Base-by-base conservation (phyloP, 768 basidiomycete genomes). In the Mycena sanguinolenta region DNA sequence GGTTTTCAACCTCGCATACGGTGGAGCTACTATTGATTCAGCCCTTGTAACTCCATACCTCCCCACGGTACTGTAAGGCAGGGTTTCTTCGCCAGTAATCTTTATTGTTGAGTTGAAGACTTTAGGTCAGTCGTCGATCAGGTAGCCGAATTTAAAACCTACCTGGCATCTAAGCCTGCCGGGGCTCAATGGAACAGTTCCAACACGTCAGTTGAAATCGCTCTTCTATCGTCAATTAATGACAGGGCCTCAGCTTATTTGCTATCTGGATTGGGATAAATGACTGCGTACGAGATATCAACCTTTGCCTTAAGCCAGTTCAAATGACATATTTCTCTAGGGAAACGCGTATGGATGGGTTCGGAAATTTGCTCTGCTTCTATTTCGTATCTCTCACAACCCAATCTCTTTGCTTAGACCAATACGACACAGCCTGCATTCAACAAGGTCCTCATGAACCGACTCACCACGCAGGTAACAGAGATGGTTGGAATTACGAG, bases 211-310 rank as follows among this genome's bases (percentile, higher is more conserved):
- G 70, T 46, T 46, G n/a, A 64, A 44, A 9, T 1, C 2, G 25
- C 25, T 32, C 5, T 7, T 10, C 36, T 25, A 6, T 6, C 38
- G 34, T 39, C 38, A 34, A 8, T 53, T 34, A 8, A 30, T 4
- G 42, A 46, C 19, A 50, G 19, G 27, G 21, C 2, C 23, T 19
- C 25, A 72, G 70, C 36, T 78, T 91, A 6, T 91, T 91, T 76
- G 85, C 86, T 3, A 73, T 91, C 52, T 91, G 90, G 89, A 89
- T 91, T 60, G 90, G 90, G 2, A 91, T 91, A 66, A 91, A 91
- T 69, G 90, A 90, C 62, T 82, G 89, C 50, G 87, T 87, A 63
- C 78, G 85, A 79, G 70, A 57, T 70, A 67, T 65, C 30, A 34
- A 32, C 9, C 36, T 32, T n/a, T 59, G 6, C 0, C 16, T 30